These are phyloP conservation scores for Lanzia echinophila DNA, from an alignment of 2,329 filamentous ascomycete species.

Conservation along the genomic window DNA sequence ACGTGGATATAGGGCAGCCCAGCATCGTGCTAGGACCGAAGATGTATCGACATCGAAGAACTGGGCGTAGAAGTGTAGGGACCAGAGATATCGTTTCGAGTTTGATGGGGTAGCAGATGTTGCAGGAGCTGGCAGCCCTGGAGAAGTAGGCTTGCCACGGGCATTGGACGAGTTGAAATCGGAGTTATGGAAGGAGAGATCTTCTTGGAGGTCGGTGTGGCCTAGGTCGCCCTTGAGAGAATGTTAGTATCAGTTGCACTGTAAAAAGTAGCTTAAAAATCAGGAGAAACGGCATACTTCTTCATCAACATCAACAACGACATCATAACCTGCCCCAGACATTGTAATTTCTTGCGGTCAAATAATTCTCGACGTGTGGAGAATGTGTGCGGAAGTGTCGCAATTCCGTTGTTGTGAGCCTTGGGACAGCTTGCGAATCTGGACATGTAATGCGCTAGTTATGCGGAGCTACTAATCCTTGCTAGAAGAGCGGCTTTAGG, in stretches of 20 bases:
- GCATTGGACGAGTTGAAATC: conserved; percentile 59
- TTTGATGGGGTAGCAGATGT: conserved; percentile 42
- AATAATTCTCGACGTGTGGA: background rate
- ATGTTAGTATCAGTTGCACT: background rate
- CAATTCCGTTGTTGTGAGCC: conserved; percentile 1
- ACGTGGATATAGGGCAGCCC: conserved; percentile 80
- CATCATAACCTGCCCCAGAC: conserved; percentile 74
- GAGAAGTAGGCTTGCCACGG: conserved; percentile 34
- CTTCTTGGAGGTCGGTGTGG: conserved; percentile 95
- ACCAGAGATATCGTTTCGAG: conserved; percentile 87
- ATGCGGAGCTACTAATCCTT: conserved; percentile 4
- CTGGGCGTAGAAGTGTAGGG: conserved; percentile 86
- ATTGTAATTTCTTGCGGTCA: conserved; percentile 15
- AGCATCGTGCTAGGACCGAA: conserved; percentile 80
- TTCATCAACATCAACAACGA: conserved; percentile 94
- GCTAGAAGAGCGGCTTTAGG: background rate
- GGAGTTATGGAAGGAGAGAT: conserved; percentile 97
- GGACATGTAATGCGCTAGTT: conserved; percentile 4
- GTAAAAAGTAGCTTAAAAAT: conserved; percentile 2
- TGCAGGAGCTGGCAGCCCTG: conserved; percentile 48
- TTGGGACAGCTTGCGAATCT: conserved; percentile 22
- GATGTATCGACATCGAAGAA: conserved; percentile 98
- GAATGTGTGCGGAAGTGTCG: background rate
- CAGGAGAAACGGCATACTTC: conserved; percentile 53
- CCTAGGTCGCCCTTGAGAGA: conserved; percentile 78